These are phyloP conservation scores for Cucumis melo DNA, from an alignment of 306 rosid genomes.

Conservation along the genomic window DNA sequence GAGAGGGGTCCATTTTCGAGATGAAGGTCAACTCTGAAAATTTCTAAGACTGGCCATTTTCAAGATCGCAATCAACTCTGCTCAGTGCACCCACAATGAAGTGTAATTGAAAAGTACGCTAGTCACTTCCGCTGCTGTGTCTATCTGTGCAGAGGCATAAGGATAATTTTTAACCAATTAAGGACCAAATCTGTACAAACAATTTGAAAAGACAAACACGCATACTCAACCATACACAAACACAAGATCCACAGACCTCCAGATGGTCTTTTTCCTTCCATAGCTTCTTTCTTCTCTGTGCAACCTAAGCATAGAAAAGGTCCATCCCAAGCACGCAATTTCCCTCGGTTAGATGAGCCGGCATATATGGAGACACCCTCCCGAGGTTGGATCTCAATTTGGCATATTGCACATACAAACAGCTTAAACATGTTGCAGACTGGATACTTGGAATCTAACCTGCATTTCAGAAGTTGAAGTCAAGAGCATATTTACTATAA, in stretches of 20 bases:
- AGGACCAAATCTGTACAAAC: not conserved
- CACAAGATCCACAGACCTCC: constrained; percentile 31
- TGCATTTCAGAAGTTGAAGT: constrained; percentile 21
- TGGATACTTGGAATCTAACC: constrained; percentile 88
- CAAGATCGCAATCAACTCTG: constrained; percentile 25
- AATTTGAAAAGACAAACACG: not conserved
- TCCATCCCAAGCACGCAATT: constrained; percentile 96
- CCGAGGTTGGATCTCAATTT: constrained; percentile 82
- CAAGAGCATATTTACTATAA: not conserved
- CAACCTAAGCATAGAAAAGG: constrained; percentile 95
- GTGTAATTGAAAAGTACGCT: constrained; percentile 32
- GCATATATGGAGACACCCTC: constrained; percentile 84
- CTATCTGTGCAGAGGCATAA: constrained; percentile 46
- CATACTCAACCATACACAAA: not conserved
- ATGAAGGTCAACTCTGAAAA: not conserved
- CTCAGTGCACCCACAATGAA: constrained; percentile 40
- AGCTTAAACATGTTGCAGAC: constrained; percentile 97
- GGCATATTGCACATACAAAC: constrained; percentile 94
- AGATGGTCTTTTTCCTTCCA: constrained; percentile 81
- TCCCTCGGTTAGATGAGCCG: constrained; percentile 41
- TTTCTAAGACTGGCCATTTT: constrained; percentile 28
- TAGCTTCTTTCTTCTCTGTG: constrained; percentile 97
- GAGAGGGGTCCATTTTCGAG: not conserved
- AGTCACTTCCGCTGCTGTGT: constrained; percentile 79
- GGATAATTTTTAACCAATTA: constrained; percentile 4